Base-by-base conservation (phyloP, 345 rosid genomes). In the Psidium friedrichsthalianum region DNA sequence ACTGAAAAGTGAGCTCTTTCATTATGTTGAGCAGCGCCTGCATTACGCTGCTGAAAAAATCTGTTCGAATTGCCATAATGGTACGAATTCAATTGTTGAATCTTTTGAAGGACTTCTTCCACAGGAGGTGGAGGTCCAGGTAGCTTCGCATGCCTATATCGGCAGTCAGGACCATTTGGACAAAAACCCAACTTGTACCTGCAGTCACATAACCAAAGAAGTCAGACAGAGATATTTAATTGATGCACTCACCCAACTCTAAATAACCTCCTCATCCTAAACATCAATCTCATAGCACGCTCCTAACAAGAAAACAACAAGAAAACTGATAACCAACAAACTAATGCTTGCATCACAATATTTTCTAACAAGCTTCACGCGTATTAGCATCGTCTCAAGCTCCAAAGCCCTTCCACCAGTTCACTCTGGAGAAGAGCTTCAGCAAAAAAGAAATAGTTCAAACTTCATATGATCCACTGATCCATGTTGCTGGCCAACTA, bases 161-260 rank as follows among this genome's bases (percentile, higher is more conserved):
- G 93, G 86, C 99, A 98, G 84, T 96, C 99, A 61, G 97, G 94
- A 90, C 99, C 99, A 91, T 96, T 96, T 57, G 99, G 99, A 90
- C 99, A 96, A 90, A 98, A 98, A 21, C 99, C 99, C 64, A 96
- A 88, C 93, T 98, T 98, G 91, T 94, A 98, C 99, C 99, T 98
- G 88, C 84, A 90, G 85, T 76, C 51, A 83, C 27, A 83, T 25
- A 81, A 74, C 49, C 82, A 74, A 25, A 83, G 27, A 82, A 51
- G 14, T 82, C 42, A 36, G 47, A 80, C 61, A 11, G 18, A 86
- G 84, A 29, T 53, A 49, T 51, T 15, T n/a, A 59, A 21, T 24
- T 53, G 27, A 36, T 49, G 36, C 21, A 29, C 40, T 12, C 51
- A 47, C 40, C 74, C 40, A 18, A 42, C 84, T 82, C 16, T 82